A percentile compares a stretch with the other conserved stretches of the same genome.
These are phyloP conservation scores for Gossypium laxum DNA, from an alignment of 441 rosid genomes.

Conservation along the genomic window DNA sequence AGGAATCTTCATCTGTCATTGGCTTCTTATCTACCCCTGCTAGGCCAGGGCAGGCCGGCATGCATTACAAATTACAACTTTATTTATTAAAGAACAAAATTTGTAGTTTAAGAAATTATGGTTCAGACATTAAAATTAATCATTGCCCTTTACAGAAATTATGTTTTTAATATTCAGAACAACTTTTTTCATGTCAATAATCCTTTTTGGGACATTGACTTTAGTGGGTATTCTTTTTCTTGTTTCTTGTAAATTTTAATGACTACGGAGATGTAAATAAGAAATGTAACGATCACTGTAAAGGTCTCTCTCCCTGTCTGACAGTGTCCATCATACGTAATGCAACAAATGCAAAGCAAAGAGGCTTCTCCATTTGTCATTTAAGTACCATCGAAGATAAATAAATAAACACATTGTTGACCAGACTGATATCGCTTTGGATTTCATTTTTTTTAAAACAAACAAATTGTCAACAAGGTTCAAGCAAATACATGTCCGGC, in stretches of 20 bases:
- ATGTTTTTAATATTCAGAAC: neutral
- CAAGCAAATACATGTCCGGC: neutral
- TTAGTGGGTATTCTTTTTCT: neutral
- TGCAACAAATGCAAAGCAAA: neutral
- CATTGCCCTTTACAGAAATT: neutral
- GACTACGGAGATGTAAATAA: neutral
- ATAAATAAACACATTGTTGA: neutral
- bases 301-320: neutral
- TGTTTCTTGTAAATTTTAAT: neutral
- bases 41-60: slow-evolving; percentile 7
- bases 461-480: neutral
- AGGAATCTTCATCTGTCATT: neutral
- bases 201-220: neutral
- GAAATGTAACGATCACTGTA: neutral
- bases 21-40: neutral
- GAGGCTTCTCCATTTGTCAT: slow-evolving; percentile 22
- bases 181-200: neutral
- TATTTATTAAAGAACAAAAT: neutral
- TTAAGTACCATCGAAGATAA: neutral
- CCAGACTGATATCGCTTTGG: neutral
- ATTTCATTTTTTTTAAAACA: neutral
- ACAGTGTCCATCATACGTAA: neutral
- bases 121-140: neutral
- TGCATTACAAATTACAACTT: neutral
- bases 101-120: no score